Evolutionary conservation across 208 protist genomes (phyloP).

Genomic region (Naegleria lovaniensis): DNA sequence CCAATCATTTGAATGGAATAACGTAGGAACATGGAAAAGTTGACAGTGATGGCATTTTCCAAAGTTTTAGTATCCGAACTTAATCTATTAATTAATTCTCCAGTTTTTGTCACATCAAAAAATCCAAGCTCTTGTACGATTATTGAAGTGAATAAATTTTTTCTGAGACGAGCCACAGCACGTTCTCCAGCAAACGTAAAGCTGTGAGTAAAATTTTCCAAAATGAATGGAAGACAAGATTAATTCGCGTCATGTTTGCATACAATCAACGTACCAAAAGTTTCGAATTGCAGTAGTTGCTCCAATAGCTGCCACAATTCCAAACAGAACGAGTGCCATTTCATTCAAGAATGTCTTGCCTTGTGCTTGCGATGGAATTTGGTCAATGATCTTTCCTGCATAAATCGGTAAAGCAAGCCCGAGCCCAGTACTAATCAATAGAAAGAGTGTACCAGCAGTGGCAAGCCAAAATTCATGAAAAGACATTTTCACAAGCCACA

Average conservation of each 20-base stretch:
- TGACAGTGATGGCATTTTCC: neutral
- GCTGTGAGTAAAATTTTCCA: too few relatives aligned
- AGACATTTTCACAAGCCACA: neutral
- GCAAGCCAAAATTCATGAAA: neutral
- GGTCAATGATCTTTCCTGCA: neutral
- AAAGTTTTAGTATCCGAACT: constrained; percentile 5
- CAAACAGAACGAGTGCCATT: neutral
- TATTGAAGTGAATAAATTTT: neutral
- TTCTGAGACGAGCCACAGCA: neutral
- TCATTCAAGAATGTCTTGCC: neutral
- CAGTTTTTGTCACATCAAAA: constrained; percentile 25
- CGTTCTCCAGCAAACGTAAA: neutral
- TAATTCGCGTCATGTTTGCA: too few relatives aligned
- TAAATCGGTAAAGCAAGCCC: neutral
- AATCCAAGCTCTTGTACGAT: constrained; percentile 15
- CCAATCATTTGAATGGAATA: constrained; percentile 12
- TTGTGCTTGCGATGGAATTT: neutral
- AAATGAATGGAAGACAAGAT: too few relatives aligned
- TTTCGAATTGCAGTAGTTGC: neutral
- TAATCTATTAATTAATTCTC: constrained; percentile 23
- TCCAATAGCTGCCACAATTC: neutral
- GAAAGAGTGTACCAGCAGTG: neutral
- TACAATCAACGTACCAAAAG: neutral
- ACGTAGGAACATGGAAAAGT: neutral
- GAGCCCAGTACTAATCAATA: neutral